phyloP scores from a whole-genome alignment of 768 basidiomycete genomes.

The Kwoniella mangroviensis region DNA sequence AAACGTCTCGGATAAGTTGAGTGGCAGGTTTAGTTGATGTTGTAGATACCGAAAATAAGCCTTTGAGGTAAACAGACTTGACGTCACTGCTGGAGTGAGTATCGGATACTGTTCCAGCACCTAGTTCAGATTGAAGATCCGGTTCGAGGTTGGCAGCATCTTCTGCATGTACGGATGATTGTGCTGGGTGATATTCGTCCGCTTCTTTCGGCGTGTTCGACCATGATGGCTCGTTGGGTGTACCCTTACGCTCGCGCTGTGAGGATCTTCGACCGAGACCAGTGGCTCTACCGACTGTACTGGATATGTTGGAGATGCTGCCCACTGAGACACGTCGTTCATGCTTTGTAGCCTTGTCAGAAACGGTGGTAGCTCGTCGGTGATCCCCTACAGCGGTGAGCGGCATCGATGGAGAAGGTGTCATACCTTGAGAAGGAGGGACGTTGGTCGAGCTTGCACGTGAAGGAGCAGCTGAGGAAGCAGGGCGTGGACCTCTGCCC shows the following conservation, averaged over 20 bases:
- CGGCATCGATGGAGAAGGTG: conserved; percentile 60
- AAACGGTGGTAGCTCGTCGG: conserved; percentile 37
- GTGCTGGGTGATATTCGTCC: conserved; percentile 22
- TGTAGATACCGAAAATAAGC: conserved; percentile 95
- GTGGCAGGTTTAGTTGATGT: conserved; percentile 87
- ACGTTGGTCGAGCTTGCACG: conserved; percentile 18
- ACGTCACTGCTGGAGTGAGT: conserved; percentile 62
- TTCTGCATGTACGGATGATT: conserved; percentile 16
- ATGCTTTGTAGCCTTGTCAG: conserved; percentile 43
- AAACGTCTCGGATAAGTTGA: conserved; percentile 81
- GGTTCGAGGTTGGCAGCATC: conserved; percentile 19
- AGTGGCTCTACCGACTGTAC: conserved; percentile 32
- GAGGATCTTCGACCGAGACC: conserved; percentile 32
- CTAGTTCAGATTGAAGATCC: conserved; percentile 17
- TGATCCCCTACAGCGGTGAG: conserved; percentile 21
- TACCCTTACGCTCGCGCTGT: conserved; percentile 23
- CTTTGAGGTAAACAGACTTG: conserved; percentile 95
- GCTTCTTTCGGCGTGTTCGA: conserved; percentile 30
- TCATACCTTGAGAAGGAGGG: conserved; percentile 19
- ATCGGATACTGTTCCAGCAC: conserved; percentile 2
- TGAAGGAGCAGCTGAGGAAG: conserved; percentile 17
- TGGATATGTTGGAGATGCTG: conserved; percentile 42
- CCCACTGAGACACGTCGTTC: conserved; percentile 53
- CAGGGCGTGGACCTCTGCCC: conserved; percentile 24
- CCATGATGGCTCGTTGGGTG: conserved; percentile 15